A percentile compares a stretch with the other conserved stretches of the same genome.
Conservation (phyloP, 2,329 filamentous ascomycete species). For the Aspergillus flavus region DNA sequence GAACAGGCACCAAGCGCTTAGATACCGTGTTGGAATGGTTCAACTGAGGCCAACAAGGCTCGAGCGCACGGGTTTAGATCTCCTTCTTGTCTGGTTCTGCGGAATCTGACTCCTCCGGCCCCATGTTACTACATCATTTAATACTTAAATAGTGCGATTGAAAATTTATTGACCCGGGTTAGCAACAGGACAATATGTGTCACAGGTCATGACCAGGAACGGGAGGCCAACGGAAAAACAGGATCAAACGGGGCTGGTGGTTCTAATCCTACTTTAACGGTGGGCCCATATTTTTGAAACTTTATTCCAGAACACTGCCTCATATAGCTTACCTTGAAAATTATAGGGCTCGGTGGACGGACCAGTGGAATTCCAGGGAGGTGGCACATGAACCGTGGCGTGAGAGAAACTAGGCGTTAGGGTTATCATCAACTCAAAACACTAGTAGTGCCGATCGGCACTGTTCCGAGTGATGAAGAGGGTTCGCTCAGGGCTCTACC, state of each 20-base stretch:
- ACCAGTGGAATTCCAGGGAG: background rate
- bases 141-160: background rate
- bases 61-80: background rate
- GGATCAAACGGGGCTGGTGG: background rate
- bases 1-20: background rate
- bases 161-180: background rate
- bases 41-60: too few species aligned
- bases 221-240: background rate
- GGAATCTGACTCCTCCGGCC: background rate
- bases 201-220: background rate
- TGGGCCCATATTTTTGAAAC: background rate
- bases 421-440: background rate
- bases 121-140: constrained; percentile 13
- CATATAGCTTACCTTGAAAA: background rate
- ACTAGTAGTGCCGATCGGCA: background rate
- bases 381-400: background rate
- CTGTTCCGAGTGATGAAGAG: background rate
- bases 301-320: background rate
- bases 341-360: background rate
- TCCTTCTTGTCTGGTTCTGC: background rate
- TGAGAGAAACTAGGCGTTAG: background rate
- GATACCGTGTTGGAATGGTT: background rate
- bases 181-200: background rate
- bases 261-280: background rate
- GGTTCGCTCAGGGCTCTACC: background rate